These are phyloP conservation scores for Fusarium sp. DNA, from an alignment of 2,329 filamentous ascomycete species.

Conservation along the genomic window DNA sequence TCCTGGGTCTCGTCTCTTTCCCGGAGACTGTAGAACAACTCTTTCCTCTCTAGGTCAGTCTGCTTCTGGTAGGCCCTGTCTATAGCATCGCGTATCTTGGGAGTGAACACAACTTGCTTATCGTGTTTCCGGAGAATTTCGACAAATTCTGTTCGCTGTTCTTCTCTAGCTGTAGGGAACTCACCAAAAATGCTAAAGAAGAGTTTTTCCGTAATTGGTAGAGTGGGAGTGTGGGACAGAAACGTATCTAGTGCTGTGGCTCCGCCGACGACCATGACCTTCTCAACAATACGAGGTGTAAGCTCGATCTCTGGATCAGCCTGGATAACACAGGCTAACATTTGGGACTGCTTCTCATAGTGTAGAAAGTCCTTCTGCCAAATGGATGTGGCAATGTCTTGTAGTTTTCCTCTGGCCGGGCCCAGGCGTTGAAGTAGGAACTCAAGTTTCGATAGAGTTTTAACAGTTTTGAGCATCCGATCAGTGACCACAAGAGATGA, in stretches of 20 bases:
- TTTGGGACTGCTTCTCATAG: background rate
- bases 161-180: background rate
- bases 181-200: conserved; percentile 6
- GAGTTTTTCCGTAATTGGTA: background rate
- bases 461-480: background rate
- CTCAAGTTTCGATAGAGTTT: background rate
- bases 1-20: background rate
- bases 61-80: background rate
- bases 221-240: background rate
- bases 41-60: background rate
- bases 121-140: background rate
- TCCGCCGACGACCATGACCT: background rate
- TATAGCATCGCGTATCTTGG: conserved; percentile 1
- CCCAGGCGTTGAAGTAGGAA: background rate
- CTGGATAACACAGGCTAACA: background rate
- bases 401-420: background rate
- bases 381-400: background rate
- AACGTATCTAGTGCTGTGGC: background rate
- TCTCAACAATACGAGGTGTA: background rate
- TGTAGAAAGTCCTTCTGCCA: background rate
- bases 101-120: background rate
- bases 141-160: background rate
- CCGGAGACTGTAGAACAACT: background rate
- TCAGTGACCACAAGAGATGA: background rate
- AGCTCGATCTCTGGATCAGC: background rate